phyloP scores from a whole-genome alignment of 129 eudicot species.

The Ambrosia artemisiifolia region DNA sequence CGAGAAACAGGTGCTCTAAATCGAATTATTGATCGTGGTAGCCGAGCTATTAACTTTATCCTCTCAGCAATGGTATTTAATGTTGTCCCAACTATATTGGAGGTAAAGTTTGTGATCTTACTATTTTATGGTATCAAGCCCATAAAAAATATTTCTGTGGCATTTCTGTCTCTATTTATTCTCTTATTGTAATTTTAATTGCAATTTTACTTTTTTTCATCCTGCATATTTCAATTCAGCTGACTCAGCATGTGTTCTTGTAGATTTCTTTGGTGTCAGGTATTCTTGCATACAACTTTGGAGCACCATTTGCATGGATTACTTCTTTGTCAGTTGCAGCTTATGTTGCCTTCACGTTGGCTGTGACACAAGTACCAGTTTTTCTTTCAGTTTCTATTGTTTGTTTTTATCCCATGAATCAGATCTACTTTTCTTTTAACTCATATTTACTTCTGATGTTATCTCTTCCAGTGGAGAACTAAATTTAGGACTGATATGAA shows the following conservation, averaged over 20 bases:
- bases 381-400: background rate
- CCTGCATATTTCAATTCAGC: conserved; percentile 12
- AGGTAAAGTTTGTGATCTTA: conserved; percentile 49
- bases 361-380: conserved; percentile 72
- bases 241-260: conserved; percentile 32
- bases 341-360: conserved; percentile 73
- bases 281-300: conserved; percentile 92
- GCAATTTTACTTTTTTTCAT: conserved; percentile 1
- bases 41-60: conserved; percentile 95
- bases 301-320: conserved; percentile 95
- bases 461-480: conserved; percentile 78
- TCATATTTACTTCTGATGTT: conserved; percentile 3
- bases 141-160: background rate
- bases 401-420: background rate
- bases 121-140: background rate
- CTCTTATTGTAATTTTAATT: background rate
- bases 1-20: conserved; percentile 97
- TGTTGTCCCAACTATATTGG: conserved; percentile 90
- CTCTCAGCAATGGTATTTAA: conserved; percentile 97
- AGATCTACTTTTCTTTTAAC: conserved; percentile 3
- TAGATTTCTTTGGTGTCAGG: conserved; percentile 96
- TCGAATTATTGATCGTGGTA: conserved; percentile 96
- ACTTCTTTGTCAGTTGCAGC: conserved; percentile 90
- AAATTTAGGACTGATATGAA: conserved; percentile 94
- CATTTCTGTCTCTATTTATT: background rate